Percentiles rank a stretch among this genome's conserved stretches.
Evolutionary conservation across 176 grass and related monocot genomes (phyloP).

Genomic region (Pontederia crassipes): DNA sequence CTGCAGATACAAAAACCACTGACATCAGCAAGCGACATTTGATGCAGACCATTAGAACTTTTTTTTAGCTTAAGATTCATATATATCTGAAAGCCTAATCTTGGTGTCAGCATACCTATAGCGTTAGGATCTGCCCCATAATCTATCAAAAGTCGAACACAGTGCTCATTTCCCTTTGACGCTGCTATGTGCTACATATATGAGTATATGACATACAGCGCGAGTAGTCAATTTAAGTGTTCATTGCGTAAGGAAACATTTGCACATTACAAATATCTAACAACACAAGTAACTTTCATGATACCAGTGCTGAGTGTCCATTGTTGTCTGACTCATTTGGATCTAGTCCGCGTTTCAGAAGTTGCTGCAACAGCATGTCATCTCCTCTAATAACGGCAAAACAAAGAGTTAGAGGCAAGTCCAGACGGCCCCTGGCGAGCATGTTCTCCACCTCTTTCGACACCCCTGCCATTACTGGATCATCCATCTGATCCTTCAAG

Average conservation of each 20-base stretch:
- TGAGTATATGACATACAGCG: conserved; percentile 6
- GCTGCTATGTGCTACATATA: conserved; percentile 75
- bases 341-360: conserved; percentile 68
- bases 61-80: too few species aligned
- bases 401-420: conserved; percentile 69
- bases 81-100: too few species aligned
- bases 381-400: conserved; percentile 77
- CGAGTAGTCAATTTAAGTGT: background rate
- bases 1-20: conserved; percentile 14
- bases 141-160: conserved; percentile 47
- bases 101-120: conserved; percentile 37
- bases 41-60: background rate
- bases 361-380: conserved; percentile 56
- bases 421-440: conserved; percentile 56
- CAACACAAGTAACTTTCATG: background rate
- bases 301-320: conserved; percentile 58
- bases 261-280: too few species aligned
- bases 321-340: conserved; percentile 71
- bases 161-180: conserved; percentile 58
- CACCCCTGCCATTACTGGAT: conserved; percentile 39
- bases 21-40: background rate
- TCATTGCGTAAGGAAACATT: background rate
- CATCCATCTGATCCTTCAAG: conserved; percentile 44
- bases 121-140: conserved; percentile 76
- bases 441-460: conserved; percentile 78